Conservation (phyloP, 495 filamentous ascomycete genomes). For the Penicillium egyptiacum region DNA sequence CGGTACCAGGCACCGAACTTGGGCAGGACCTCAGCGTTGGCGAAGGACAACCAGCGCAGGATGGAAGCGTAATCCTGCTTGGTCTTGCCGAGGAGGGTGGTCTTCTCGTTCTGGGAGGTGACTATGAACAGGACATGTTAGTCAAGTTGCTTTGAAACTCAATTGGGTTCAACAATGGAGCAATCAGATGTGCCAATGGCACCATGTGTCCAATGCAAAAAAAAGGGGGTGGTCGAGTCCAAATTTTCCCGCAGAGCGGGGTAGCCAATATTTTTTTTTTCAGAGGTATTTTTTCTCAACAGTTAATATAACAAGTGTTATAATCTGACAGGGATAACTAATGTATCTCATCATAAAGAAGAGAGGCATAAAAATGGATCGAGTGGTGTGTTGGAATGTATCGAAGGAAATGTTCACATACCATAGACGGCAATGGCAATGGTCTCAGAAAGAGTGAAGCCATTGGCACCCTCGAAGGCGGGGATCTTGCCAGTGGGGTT, state of each 20-base stretch:
- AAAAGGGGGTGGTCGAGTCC: conserved; percentile 9
- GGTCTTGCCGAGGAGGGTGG: conserved; percentile 96
- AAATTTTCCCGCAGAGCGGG: conserved; percentile 32
- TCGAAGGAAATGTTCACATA: conserved; percentile 53
- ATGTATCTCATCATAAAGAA: conserved; percentile 75
- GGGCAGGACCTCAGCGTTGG: conserved; percentile 80
- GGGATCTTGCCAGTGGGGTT: conserved; percentile 89
- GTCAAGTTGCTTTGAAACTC: conserved; percentile 19
- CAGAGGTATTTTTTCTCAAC: conserved; percentile 46
- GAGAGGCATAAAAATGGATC: conserved; percentile 8
- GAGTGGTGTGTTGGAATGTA: background rate
- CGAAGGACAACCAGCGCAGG: conserved; percentile 93
- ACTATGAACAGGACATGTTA: conserved; percentile 57
- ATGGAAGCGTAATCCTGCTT: conserved; percentile 99
- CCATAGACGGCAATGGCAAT: conserved; percentile 97
- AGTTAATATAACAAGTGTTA: conserved; percentile 73
- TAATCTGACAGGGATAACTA: conserved; percentile 99
- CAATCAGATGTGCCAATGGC: conserved; percentile 22
- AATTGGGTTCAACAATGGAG: conserved; percentile 17
- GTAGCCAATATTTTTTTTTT: conserved; percentile 32
- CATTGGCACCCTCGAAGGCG: conserved; percentile 89
- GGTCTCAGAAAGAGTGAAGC: conserved; percentile 82
- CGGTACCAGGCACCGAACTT: conserved; percentile 80
- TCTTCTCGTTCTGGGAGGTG: conserved; percentile 99
- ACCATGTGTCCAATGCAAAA: conserved; percentile 19